Base-by-base conservation (phyloP, 306 rosid genomes). In the Vigna radiata region DNA sequence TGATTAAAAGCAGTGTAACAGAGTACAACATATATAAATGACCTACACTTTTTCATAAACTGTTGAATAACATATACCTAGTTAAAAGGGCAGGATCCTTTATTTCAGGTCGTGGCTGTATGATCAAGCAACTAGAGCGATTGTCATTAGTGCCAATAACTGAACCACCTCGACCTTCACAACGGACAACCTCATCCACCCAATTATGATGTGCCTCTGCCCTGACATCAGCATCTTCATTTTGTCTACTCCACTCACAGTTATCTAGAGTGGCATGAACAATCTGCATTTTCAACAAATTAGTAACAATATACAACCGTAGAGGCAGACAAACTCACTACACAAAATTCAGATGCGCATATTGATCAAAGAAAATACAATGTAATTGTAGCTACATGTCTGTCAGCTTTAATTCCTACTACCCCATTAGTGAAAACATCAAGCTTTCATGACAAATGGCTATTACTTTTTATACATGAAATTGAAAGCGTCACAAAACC, bases 101-200 rank as follows among this genome's bases (percentile, higher is more conserved):
- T 76, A 73, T 82, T 64, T 87, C 97, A 15, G 97, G 98, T n/a
- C 84, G 87, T 13, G 92, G 89, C 72, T 84, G 88, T 79, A 83
- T 78, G 77, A 78, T 67, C 88, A 81, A 70, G 82, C 84, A 69
- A 72, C 81, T 78, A 55, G 91, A 79, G 75, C 79, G 86, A 79
- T 78, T 65, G 69, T 87, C 89, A 74, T 77, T 74, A 71, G 49
- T 44, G 49, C 91, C 83, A 39, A 70, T 76, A 54, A 81, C 77
- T 36, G 83, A 77, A 88, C 88, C 90, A 78, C 87, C 77, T 77
- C 91, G 83, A 44, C 93, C 87, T 81, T 92, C 98, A 72, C 85
- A 81, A n/a, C 99, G 84, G 53, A 91, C 86, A 49, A 96, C 97
- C 88, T 96, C 99, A 68, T 96, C 87, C 48, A 96, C 94, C 99